A percentile compares a stretch with the other conserved stretches of the same genome.
Evolutionary conservation across 306 rosid genomes (phyloP).

Genomic region (Cucumis hystrix): DNA sequence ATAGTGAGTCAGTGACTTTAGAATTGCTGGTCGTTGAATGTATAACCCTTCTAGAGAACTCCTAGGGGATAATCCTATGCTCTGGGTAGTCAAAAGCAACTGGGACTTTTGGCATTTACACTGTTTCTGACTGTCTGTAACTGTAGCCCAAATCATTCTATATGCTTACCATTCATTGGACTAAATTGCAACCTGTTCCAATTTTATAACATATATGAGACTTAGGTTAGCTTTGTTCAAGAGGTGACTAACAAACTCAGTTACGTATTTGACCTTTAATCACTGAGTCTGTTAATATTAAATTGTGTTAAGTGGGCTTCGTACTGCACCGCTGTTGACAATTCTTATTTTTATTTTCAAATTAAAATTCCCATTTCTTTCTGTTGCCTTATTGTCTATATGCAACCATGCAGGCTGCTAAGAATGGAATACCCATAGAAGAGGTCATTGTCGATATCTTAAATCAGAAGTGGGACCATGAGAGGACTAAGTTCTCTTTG

Average conservation of each 20-base stretch:
- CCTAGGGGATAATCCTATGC: not conserved
- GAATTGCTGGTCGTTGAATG: not conserved
- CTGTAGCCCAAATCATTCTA: not conserved
- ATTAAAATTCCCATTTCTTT: conserved; percentile 4
- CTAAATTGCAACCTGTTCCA: not conserved
- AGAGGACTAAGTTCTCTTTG: conserved; percentile 66
- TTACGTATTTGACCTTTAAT: not conserved
- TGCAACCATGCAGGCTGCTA: conserved; percentile 38
- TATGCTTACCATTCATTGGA: not conserved
- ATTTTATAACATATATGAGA: not conserved
- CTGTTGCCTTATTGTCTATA: conserved; percentile 2
- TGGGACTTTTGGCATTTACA: not conserved
- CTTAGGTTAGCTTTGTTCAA: not conserved
- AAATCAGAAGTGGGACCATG: conserved; percentile 83
- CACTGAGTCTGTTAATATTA: not conserved
- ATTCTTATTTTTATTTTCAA: not conserved
- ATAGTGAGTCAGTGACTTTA: not conserved
- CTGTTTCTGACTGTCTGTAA: not conserved
- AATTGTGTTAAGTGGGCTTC: not conserved
- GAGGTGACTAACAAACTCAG: not conserved
- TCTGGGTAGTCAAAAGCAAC: not conserved
- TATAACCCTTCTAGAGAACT: not conserved
- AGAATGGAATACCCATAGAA: conserved; percentile 28
- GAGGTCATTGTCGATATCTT: conserved; percentile 50
- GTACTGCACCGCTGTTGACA: not conserved